Percentiles rank a stretch among this genome's conserved stretches.
These are phyloP conservation scores for Fusarium solani-melongenae DNA, from an alignment of 2,329 filamentous ascomycete species.

Conservation along the genomic window DNA sequence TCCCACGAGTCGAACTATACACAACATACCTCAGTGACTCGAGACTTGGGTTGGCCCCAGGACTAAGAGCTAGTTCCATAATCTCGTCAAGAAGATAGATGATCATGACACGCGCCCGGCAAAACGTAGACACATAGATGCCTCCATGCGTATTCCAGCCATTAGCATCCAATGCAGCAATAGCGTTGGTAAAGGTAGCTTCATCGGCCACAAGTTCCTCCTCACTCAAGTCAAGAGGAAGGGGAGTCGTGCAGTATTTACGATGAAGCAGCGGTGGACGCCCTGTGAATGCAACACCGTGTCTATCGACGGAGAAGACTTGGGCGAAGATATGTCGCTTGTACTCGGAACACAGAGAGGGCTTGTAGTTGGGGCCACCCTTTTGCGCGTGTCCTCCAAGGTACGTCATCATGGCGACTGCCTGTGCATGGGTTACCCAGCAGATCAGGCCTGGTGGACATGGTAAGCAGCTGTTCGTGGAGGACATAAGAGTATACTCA, in stretches of 20 bases:
- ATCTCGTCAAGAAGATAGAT: constrained; percentile 42
- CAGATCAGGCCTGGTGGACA: not conserved
- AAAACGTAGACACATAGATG: constrained; percentile 46
- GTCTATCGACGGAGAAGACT: constrained; percentile 50
- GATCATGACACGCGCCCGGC: constrained; percentile 40
- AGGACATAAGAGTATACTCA: not conserved
- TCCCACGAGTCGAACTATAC: not conserved
- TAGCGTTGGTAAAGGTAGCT: constrained; percentile 7
- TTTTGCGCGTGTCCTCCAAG: constrained; percentile 13
- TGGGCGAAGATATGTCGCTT: constrained; percentile 45
- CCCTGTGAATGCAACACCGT: constrained; percentile 54
- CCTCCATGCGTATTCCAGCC: constrained; percentile 52
- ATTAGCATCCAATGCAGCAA: constrained; percentile 44
- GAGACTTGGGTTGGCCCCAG: not conserved
- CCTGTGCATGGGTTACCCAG: constrained; percentile 12
- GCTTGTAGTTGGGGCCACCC: not conserved
- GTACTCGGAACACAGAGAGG: constrained; percentile 21
- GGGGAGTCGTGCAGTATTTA: constrained; percentile 50
- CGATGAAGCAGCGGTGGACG: constrained; percentile 48
- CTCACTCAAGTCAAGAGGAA: constrained; percentile 54
- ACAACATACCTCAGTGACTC: constrained; percentile 2
- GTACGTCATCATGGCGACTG: constrained; percentile 17
- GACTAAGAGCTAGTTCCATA: constrained; percentile 42
- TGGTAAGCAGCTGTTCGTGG: not conserved
- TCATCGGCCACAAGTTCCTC: constrained; percentile 48